These are phyloP conservation scores for Mycena vitilis DNA, from an alignment of 768 basidiomycete species.

Conservation along the genomic window DNA sequence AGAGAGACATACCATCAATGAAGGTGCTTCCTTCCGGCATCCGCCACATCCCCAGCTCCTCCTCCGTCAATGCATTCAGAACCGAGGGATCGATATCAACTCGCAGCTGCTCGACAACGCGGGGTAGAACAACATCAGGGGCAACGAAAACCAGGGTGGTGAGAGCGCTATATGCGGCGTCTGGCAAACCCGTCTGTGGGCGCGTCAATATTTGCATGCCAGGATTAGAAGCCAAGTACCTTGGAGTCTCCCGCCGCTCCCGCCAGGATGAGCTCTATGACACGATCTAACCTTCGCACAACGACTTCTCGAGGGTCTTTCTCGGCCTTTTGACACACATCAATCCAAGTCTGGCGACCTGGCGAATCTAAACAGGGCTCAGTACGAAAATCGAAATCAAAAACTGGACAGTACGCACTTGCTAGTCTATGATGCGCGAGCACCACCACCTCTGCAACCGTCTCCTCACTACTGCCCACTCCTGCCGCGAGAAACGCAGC, in stretches of 20 bases:
- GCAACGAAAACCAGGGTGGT: slow-evolving; percentile 86
- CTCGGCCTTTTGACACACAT: slow-evolving; percentile 76
- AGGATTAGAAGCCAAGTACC: slow-evolving; percentile 46
- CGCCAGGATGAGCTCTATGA: slow-evolving; percentile 62
- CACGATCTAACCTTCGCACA: slow-evolving; percentile 57
- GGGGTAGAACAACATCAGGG: slow-evolving; percentile 73
- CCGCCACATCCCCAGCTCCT: slow-evolving; percentile 86
- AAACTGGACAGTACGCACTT: slow-evolving; percentile 57
- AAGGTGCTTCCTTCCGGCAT: slow-evolving; percentile 80
- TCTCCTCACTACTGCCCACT: slow-evolving; percentile 28
- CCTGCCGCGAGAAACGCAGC: slow-evolving; percentile 33
- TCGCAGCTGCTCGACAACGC: slow-evolving; percentile 73
- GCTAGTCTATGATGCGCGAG: slow-evolving; percentile 43
- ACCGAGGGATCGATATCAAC: slow-evolving; percentile 69
- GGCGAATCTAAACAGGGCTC: slow-evolving; percentile 45
- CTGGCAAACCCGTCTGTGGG: slow-evolving; percentile 59
- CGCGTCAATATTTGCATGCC: slow-evolving; percentile 3
- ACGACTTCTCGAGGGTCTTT: slow-evolving; percentile 76
- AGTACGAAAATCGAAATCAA: slow-evolving; percentile 48
- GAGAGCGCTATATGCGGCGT: slow-evolving; percentile 81
- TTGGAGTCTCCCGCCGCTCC: slow-evolving; percentile 59
- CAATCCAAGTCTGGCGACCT: slow-evolving; percentile 80
- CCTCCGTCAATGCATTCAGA: slow-evolving; percentile 74
- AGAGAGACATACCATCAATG: slow-evolving; percentile 21
- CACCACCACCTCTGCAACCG: slow-evolving; percentile 27